Evolutionary conservation across 805 yeast species (phyloP).

Genomic region (Zygotorulaspora danielsina): DNA sequence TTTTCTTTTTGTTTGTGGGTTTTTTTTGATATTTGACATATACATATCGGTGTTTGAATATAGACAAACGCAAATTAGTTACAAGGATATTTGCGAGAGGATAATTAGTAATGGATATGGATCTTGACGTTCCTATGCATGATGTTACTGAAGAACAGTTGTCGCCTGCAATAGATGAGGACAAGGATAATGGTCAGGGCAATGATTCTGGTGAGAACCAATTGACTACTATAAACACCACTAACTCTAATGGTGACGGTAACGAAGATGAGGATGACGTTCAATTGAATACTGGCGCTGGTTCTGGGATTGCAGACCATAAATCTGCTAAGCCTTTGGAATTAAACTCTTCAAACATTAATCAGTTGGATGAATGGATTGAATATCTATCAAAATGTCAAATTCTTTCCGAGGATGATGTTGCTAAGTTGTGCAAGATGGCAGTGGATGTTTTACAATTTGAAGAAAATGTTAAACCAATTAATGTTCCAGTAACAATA

Average conservation of each 20-base stretch:
- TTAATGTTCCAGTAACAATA: constrained; percentile 90
- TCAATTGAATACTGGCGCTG: constrained; percentile 32
- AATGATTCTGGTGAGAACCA: constrained; percentile 9
- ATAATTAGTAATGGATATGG: constrained; percentile 54
- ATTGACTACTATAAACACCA: constrained; percentile 17
- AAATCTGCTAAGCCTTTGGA: constrained; percentile 39
- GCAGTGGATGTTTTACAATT: constrained; percentile 86
- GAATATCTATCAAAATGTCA: constrained; percentile 74
- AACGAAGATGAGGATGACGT: constrained; percentile 24
- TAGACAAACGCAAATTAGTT: neutral
- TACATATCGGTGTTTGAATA: neutral
- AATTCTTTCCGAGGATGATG: constrained; percentile 76
- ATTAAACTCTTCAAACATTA: constrained; percentile 44
- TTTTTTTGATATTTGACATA: too few relatives aligned
- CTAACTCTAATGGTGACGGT: constrained; percentile 31
- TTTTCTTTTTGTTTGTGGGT: too few relatives aligned
- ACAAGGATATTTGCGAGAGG: neutral
- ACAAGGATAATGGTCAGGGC: constrained; percentile 12
- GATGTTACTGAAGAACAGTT: constrained; percentile 51
- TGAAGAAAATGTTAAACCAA: constrained; percentile 94
- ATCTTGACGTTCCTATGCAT: constrained; percentile 81
- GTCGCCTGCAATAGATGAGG: constrained; percentile 34
- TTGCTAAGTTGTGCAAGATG: constrained; percentile 76
- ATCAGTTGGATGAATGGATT: constrained; percentile 84
- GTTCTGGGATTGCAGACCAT: constrained; percentile 38